A percentile compares a stretch with the other conserved stretches of the same genome.
These are phyloP conservation scores for Senecio squalidus DNA, from an alignment of 140 eudicot genomes.

Conservation along the genomic window DNA sequence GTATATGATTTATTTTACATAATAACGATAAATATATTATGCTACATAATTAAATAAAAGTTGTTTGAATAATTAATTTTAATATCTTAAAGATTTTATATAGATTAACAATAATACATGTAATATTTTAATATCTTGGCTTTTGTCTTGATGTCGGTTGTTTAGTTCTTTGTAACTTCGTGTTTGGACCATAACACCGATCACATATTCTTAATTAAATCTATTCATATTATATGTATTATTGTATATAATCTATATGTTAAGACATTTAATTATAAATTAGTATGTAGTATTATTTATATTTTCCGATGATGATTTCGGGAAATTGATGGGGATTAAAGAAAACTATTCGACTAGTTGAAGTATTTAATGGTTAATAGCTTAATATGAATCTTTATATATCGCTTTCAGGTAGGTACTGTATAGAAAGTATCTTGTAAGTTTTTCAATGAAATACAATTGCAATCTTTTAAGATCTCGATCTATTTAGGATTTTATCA, in stretches of 20 bases:
- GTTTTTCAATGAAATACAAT: too few relatives aligned
- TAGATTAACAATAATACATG: not conserved
- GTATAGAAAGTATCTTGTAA: too few relatives aligned
- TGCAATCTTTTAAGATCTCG: too few relatives aligned
- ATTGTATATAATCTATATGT: not conserved
- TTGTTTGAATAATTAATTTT: not conserved
- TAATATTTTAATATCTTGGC: not conserved
- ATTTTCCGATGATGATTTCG: too few relatives aligned
- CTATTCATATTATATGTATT: not conserved
- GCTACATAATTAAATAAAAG: slow-evolving; percentile 2
- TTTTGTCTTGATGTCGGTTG: not conserved
- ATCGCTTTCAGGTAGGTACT: too few relatives aligned
- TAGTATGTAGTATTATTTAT: not conserved
- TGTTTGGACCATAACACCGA: not conserved
- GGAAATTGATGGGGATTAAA: too few relatives aligned
- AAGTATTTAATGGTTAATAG: too few relatives aligned
- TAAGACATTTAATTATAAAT: not conserved
- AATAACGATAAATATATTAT: slow-evolving; percentile 13
- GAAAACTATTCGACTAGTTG: too few relatives aligned
- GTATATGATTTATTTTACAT: slow-evolving; percentile 8
- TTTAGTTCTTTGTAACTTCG: not conserved
- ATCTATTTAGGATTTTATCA: too few relatives aligned
- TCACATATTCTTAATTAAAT: not conserved
- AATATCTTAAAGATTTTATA: not conserved
- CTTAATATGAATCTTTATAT: too few relatives aligned